Base-by-base conservation (phyloP, 2,329 filamentous ascomycete species). In the Pyrenophora tritici-repentis region DNA sequence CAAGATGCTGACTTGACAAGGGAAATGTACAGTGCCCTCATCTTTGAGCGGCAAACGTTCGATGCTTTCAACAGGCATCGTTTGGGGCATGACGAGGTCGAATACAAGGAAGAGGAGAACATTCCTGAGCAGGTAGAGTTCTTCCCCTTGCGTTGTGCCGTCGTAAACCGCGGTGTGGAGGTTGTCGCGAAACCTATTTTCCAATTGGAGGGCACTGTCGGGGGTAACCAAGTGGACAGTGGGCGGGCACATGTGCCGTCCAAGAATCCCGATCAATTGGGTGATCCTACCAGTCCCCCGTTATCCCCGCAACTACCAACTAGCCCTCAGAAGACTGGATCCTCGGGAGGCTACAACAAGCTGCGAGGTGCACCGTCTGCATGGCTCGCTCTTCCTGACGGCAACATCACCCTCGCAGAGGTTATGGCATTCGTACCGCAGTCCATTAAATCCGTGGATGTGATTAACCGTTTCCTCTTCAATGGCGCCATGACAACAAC, bases 391-490 rank as follows among this genome's bases (percentile, higher is more conserved):
- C 64, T 69, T 38, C 66, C 62, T 1, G 14, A 29, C 4, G 59
- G 47, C n/a, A 68, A 70, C 35, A 41, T 69, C 7, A 67, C 65
- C 1, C 50, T 64, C 2, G 57, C 59, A 12, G 67, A 71, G 31
- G 44, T 67, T 4, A 36, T 61, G 7, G 53, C 59, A 2, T 68
- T 70, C 40, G 16, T 69, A 4, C 65, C 67, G 1, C 48, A 62
- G 2, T 58, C 54, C 2, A 51, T 68, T 29, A 63, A 65, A 10
- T 62, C 55, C 6, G 55, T 50, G 48, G 58, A 67, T 17, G 42
- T 69, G 4, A 56, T 62, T 14, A 59, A 66, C 16, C 65, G 68
- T 1, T 40, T 67, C 9, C 17, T 61, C 16, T 56, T 42, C 42
- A 70, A 70, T 14, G 66, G 66, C 10, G 58, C 49, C 9, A 39